Percentiles rank a stretch among this genome's conserved stretches.
phyloP scores from a whole-genome alignment of 116 monocot species.

The Dioscorea cayenensis region DNA sequence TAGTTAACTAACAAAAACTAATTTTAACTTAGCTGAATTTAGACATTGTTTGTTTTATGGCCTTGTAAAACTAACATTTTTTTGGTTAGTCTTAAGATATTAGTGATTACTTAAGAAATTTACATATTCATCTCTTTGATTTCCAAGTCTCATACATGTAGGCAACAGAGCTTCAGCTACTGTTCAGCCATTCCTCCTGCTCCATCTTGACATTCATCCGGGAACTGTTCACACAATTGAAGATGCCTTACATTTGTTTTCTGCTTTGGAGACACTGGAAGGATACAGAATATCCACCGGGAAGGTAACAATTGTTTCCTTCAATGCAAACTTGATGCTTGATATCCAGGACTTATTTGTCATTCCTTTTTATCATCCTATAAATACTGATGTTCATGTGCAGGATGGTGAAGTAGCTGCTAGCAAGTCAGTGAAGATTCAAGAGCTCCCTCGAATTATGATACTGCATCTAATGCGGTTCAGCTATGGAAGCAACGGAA shows the following conservation, averaged over 20 bases:
- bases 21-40: too few relatives aligned
- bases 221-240: constrained; percentile 70
- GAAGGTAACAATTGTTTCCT: constrained; percentile 44
- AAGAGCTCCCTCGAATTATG: constrained; percentile 69
- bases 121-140: too few relatives aligned
- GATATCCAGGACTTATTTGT: background rate
- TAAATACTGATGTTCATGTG: constrained; percentile 6
- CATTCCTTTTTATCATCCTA: background rate
- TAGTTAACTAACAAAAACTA: too few relatives aligned
- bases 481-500: constrained; percentile 83
- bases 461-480: constrained; percentile 97
- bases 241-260: constrained; percentile 82
- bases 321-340: too few relatives aligned
- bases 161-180: constrained; percentile 91
- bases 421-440: constrained; percentile 83
- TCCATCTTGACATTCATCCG: constrained; percentile 95
- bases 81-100: too few relatives aligned
- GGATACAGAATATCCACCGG: constrained; percentile 78
- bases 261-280: constrained; percentile 84
- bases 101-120: too few relatives aligned
- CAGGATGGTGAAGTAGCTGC: constrained; percentile 75
- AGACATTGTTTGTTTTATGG: too few relatives aligned
- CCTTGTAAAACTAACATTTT: too few relatives aligned
- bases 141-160: constrained; percentile 6
- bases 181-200: constrained; percentile 81